Base-by-base conservation (phyloP, 1,139 yeast species). In the Starmera stellimalicola region DNA sequence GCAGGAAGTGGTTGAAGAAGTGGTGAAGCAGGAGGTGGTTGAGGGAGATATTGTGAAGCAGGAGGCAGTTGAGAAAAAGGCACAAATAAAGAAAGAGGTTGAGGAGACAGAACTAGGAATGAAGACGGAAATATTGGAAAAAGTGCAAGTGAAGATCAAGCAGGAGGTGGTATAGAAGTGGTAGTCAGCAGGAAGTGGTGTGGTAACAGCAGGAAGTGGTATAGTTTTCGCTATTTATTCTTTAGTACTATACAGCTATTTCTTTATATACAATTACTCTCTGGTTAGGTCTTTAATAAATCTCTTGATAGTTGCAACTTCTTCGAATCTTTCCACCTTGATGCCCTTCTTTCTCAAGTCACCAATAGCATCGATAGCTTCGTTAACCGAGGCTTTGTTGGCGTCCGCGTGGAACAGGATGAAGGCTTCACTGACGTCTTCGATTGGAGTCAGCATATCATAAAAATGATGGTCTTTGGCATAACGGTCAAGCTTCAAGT, bases 401-500 rank as follows among this genome's bases (percentile, higher is more conserved):
- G 67, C 60, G 40, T 64, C 71, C 16, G 71, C 62, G 11, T 65
- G 58, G 51, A 68, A 71, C 30, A 70, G 35, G 19, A 69, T 55
- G 43, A 66, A 68, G 5, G 74, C 70, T 45, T 71, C 77, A 36
- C 70, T 70, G 12, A 65, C 64, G 44, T 71, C 76, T 16, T 48
- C 41, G 31, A 63, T 50, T 24, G 49, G 49, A 6, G 42, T 30
- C 16, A 57, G 38, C 14, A 45, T 44, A 17, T 49, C 37, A 26
- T 39, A 38, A 27, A 34, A 41, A 19, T 41, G 45, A 26, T 51
- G 50, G 16, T 54, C 48, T 27, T 49, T 37, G 22, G 51, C 53
- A 37, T 68, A 75, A 45, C 73, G 68, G 36, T 63, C 63, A 32
- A 74, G 60, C 58, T 83, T 83, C 50, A 85, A 58, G 46, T 72